phyloP scores from a whole-genome alignment of 371 early-diverging fungal genomes.

The Capniomyces stellatus region DNA sequence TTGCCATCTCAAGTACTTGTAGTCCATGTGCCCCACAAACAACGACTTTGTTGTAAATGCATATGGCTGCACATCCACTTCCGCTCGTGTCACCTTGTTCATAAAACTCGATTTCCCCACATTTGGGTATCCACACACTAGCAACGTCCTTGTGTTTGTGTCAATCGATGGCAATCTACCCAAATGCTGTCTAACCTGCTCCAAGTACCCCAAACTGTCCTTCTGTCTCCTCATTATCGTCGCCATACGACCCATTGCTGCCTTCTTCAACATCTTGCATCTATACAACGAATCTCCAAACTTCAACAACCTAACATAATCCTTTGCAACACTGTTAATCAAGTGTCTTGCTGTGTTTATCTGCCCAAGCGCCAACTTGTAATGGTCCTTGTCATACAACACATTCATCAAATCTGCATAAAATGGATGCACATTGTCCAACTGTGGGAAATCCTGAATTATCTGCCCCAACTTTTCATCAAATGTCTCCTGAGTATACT shows the following conservation, averaged over 20 bases:
- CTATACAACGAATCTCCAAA: slow-evolving; percentile 99
- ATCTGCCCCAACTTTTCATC: slow-evolving; percentile 90
- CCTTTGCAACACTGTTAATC: slow-evolving; percentile 93
- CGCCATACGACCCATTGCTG: slow-evolving; percentile 98
- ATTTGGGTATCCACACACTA: slow-evolving; percentile 99
- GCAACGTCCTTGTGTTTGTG: slow-evolving; percentile 95
- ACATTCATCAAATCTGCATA: slow-evolving; percentile 99
- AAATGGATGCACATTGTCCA: slow-evolving; percentile 99
- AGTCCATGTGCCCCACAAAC: slow-evolving; percentile 99
- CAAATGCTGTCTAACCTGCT: slow-evolving; percentile 99
- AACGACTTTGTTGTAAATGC: slow-evolving; percentile 99
- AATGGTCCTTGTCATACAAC: slow-evolving; percentile 99
- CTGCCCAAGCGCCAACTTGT: slow-evolving; percentile 99
- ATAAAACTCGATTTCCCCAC: slow-evolving; percentile 99
- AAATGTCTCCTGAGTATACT: slow-evolving; percentile 96
- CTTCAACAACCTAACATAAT: slow-evolving; percentile 95
- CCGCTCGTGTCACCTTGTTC: slow-evolving; percentile 98
- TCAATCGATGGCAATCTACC: slow-evolving; percentile 96
- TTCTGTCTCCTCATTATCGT: slow-evolving; percentile 99
- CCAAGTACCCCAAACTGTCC: slow-evolving; percentile 94
- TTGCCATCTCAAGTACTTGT: slow-evolving; percentile 99
- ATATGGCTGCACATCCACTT: slow-evolving; percentile 99
- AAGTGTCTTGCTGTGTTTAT: slow-evolving; percentile 93
- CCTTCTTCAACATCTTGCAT: slow-evolving; percentile 98
- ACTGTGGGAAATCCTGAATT: slow-evolving; percentile 93